Conservation (phyloP, 208 protist species). For the Crithidia bombi region DNA sequence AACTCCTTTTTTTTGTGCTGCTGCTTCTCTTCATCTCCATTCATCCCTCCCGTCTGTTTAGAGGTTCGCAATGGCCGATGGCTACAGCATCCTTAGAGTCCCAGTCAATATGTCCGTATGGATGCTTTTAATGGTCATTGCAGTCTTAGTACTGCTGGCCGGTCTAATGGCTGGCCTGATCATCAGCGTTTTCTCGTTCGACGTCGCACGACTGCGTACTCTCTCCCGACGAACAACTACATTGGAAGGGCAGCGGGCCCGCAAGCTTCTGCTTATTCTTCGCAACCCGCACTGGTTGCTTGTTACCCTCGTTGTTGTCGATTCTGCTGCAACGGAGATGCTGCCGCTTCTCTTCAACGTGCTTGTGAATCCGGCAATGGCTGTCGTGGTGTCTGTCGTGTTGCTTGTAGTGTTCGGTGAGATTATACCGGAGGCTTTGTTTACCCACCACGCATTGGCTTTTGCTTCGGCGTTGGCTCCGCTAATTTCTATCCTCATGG, state of each 20-base stretch:
- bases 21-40: neutral
- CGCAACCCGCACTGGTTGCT: slow-evolving; percentile 72
- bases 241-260: slow-evolving; percentile 43
- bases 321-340: slow-evolving; percentile 66
- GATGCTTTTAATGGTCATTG: slow-evolving; percentile 39
- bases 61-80: slow-evolving; percentile 13
- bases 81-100: slow-evolving; percentile 52
- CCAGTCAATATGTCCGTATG: slow-evolving; percentile 42
- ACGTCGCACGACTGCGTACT: slow-evolving; percentile 50
- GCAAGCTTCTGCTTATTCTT: slow-evolving; percentile 53
- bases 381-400: slow-evolving; percentile 61
- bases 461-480: slow-evolving; percentile 51
- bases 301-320: slow-evolving; percentile 64
- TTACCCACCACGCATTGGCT: slow-evolving; percentile 63
- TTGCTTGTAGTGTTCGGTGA: slow-evolving; percentile 73
- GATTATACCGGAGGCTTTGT: slow-evolving; percentile 79
- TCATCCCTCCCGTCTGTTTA: neutral
- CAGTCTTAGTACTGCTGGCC: slow-evolving; percentile 47
- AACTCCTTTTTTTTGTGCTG: neutral
- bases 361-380: slow-evolving; percentile 52
- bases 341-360: slow-evolving; percentile 73
- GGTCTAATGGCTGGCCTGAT: slow-evolving; percentile 70
- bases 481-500: slow-evolving; percentile 61
- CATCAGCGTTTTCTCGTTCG: slow-evolving; percentile 74
- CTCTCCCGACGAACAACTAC: slow-evolving; percentile 40